phyloP scores from a whole-genome alignment of 2,329 filamentous ascomycete species.

The Bisporella sp. region DNA sequence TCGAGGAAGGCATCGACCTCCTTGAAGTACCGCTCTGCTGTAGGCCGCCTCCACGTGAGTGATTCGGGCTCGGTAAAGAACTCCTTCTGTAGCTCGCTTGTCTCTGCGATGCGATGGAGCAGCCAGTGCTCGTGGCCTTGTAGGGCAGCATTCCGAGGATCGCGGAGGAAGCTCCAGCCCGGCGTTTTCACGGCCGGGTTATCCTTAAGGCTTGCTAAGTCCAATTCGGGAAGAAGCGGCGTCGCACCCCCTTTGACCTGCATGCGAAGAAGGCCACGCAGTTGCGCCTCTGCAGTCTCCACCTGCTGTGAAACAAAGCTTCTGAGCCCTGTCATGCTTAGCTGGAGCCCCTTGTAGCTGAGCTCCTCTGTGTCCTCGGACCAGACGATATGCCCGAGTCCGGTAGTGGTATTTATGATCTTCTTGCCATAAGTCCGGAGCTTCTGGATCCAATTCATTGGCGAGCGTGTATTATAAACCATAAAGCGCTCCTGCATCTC shows the following conservation, averaged over 20 bases:
- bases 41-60: too few species aligned
- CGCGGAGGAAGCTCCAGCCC: conserved; percentile 2
- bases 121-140: not conserved
- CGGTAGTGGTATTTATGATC: conserved; percentile 6
- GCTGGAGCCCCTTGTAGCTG: conserved; percentile 7
- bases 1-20: too few species aligned
- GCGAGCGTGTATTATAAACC: conserved; percentile 4
- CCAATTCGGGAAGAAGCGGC: not conserved
- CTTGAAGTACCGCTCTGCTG: too few species aligned
- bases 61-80: too few species aligned
- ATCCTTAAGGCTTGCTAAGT: conserved; percentile 4
- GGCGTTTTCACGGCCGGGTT: conserved; percentile 3
- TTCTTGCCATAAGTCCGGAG: conserved; percentile 4
- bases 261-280: conserved; percentile 4
- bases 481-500: conserved; percentile 13
- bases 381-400: conserved; percentile 6
- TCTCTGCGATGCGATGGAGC: not conserved
- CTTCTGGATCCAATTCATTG: conserved; percentile 10
- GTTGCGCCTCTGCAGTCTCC: not conserved
- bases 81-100: conserved; percentile 1
- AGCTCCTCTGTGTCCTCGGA: conserved; percentile 6
- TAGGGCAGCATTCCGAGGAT: conserved; percentile 1
- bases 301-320: conserved; percentile 2
- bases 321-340: conserved; percentile 4
- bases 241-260: not conserved